Conservation (phyloP, 75 land plant genomes). For the Cunninghamia lanceolata region DNA sequence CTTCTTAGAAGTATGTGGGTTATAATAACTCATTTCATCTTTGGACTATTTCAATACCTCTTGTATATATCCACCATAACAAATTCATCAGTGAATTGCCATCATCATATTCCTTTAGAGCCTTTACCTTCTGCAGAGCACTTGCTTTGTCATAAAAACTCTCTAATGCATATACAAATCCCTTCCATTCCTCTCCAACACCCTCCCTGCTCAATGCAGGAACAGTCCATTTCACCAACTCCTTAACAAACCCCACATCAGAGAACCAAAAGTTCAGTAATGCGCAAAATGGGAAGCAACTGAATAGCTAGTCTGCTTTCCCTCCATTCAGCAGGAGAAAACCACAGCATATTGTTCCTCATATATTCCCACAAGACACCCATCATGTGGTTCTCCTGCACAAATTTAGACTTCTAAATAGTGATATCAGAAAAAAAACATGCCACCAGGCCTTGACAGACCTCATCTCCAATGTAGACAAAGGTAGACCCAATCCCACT, state of each 20-base stretch:
- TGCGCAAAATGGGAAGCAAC: conserved; percentile 29
- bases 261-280: conserved; percentile 29
- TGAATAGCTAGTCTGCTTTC: conserved; percentile 35
- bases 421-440: background rate
- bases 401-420: conserved; percentile 21
- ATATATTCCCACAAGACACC: conserved; percentile 36
- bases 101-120: no score
- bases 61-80: conserved; percentile 33
- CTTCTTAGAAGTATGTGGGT: no score
- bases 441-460: conserved; percentile 21
- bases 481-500: conserved; percentile 12
- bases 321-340: conserved; percentile 21
- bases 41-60: conserved; percentile 1
- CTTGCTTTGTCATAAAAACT: no score
- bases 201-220: no score
- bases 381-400: conserved; percentile 7
- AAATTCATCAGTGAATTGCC: conserved; percentile 31
- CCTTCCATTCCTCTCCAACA: no score
- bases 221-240: conserved; percentile 29
- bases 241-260: conserved; percentile 11
- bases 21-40: no score
- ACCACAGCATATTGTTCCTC: conserved; percentile 32
- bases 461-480: conserved; percentile 25
- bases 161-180: no score
- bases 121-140: background rate